Percentiles rank a stretch among this genome's conserved stretches.
Conservation (phyloP, 2,329 filamentous ascomycete species). For the Trichophyton mentagrophytes region DNA sequence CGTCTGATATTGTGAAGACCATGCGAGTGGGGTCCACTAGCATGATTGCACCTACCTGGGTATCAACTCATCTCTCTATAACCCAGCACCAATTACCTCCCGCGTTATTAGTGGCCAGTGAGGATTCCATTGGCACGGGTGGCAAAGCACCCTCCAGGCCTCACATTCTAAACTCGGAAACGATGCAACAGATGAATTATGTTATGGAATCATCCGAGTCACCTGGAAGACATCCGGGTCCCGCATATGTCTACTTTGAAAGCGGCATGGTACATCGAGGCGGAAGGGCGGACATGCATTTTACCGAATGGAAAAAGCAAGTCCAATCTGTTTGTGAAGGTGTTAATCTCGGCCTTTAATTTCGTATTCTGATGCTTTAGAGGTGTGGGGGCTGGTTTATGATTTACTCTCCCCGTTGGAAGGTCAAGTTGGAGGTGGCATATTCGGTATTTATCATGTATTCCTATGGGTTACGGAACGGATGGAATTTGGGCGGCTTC, state of each 20-base stretch:
- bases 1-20: conserved; percentile 13
- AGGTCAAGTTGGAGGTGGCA: background rate
- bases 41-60: conserved; percentile 4
- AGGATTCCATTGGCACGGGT: background rate
- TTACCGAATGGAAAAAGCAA: conserved; percentile 27
- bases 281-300: conserved; percentile 22
- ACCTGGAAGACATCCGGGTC: conserved; percentile 9
- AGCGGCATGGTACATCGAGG: conserved; percentile 23
- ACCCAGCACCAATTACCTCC: conserved; percentile 7
- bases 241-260: conserved; percentile 31
- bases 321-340: conserved; percentile 27
- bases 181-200: conserved; percentile 6
- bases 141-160: background rate
- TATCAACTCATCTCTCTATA: conserved; percentile 6
- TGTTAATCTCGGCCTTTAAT: conserved; percentile 15
- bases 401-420: background rate
- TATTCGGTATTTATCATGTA: background rate
- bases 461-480: background rate
- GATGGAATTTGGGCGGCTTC: background rate
- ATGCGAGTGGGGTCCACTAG: background rate
- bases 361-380: background rate
- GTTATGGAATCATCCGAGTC: conserved; percentile 6
- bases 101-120: conserved; percentile 7
- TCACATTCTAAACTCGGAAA: conserved; percentile 6
- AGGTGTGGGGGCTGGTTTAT: background rate